A percentile compares a stretch with the other conserved stretches of the same genome.
Evolutionary conservation across 2,329 filamentous ascomycete genomes (phyloP).

Genomic region (Fusarium transvaalense): DNA sequence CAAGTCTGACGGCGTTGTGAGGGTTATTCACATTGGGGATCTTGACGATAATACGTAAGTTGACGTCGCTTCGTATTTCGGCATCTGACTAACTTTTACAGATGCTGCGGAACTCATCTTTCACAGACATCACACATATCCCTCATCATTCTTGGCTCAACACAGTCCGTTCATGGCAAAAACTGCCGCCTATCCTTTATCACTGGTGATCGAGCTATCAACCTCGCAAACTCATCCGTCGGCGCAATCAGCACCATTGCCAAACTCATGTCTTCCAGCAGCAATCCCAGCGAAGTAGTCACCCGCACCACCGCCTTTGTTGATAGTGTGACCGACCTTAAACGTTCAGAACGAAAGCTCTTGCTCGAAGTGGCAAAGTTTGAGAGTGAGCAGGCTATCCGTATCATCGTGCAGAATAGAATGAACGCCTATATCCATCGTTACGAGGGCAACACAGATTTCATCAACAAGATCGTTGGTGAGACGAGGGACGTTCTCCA

Average conservation of each 20-base stretch:
- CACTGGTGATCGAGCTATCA: conserved; percentile 47
- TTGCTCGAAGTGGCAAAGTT: conserved; percentile 48
- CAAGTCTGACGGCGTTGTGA: conserved; percentile 48
- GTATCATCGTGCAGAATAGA: conserved; percentile 16
- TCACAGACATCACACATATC: conserved; percentile 50
- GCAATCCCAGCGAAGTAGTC: conserved; percentile 40
- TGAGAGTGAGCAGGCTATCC: conserved; percentile 44
- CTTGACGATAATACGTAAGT: conserved; percentile 50
- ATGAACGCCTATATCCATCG: conserved; percentile 47
- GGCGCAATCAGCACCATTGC: conserved; percentile 43
- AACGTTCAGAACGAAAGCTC: conserved; percentile 47
- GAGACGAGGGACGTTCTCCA: conserved; percentile 41
- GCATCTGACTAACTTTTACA: background rate
- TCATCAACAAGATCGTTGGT: conserved; percentile 48
- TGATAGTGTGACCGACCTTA: conserved; percentile 37
- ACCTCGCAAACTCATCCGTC: conserved; percentile 41
- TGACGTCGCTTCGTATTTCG: accelerated
- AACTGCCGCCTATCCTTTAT: conserved; percentile 51
- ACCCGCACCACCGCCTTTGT: conserved; percentile 25
- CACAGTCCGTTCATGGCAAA: conserved; percentile 50
- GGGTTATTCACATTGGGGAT: conserved; percentile 49
- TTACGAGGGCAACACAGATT: conserved; percentile 45
- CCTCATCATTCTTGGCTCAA: conserved; percentile 48
- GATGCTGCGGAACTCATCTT: conserved; percentile 52
- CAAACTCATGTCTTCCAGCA: conserved; percentile 46